phyloP scores from a whole-genome alignment of 352 stramenopile species.

The Globisporangium okanoganense region DNA sequence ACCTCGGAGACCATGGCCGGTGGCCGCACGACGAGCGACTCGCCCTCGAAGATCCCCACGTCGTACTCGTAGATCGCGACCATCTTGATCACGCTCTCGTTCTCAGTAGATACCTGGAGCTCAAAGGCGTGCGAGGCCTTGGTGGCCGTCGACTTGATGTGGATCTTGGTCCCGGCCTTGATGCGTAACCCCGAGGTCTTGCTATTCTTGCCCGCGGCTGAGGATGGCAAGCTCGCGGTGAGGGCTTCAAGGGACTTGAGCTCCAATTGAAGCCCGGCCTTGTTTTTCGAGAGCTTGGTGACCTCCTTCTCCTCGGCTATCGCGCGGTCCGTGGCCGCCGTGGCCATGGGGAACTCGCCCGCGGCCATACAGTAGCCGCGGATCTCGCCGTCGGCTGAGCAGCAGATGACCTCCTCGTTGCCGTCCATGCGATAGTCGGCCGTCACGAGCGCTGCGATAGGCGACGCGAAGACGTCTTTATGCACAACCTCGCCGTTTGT shows the following conservation, averaged over 20 bases:
- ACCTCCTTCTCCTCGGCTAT: slow-evolving; percentile 72
- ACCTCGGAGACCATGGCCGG: slow-evolving; percentile 37
- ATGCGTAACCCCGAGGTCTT: slow-evolving; percentile 44
- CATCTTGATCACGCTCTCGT: slow-evolving; percentile 87
- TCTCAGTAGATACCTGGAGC: slow-evolving; percentile 82
- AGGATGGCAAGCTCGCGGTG: slow-evolving; percentile 18
- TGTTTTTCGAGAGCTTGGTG: slow-evolving; percentile 77
- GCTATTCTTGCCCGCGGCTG: slow-evolving; percentile 23
- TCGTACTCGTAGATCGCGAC: slow-evolving; percentile 85
- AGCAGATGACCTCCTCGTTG: slow-evolving; percentile 88
- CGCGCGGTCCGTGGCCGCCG: slow-evolving; percentile 34
- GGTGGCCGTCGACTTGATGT: slow-evolving; percentile 50
- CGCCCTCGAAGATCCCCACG: slow-evolving; percentile 81
- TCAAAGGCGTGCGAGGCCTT: slow-evolving; percentile 59
- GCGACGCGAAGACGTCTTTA: slow-evolving; percentile 66
- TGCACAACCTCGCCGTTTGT: slow-evolving; percentile 85
- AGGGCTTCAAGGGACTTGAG: slow-evolving; percentile 68
- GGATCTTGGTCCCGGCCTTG: slow-evolving; percentile 50
- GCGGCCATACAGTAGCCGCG: slow-evolving; percentile 56
- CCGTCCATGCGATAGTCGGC: slow-evolving; percentile 89
- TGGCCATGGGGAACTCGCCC: slow-evolving; percentile 31
- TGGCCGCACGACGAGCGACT: slow-evolving; percentile 72
- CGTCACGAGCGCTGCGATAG: slow-evolving; percentile 65
- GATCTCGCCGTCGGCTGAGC: slow-evolving; percentile 73
- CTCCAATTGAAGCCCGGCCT: slow-evolving; percentile 68